Conservation (phyloP, 257 asterid genomes). For the Solanum chiquidenum region DNA sequence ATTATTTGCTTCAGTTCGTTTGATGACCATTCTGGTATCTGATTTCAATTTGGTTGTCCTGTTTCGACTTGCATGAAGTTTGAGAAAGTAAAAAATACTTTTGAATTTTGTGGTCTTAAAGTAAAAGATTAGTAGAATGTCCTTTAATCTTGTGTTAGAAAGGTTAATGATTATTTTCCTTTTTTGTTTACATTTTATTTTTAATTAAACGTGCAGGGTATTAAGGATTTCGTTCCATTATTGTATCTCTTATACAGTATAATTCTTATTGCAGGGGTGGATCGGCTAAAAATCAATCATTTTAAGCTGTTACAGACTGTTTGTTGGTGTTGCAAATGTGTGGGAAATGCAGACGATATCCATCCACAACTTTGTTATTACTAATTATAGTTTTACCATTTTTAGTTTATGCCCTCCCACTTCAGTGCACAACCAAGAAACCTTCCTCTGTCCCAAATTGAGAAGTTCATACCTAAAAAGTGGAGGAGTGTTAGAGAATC, state of each 20-base stretch:
- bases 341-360: slow-evolving; percentile 17
- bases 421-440: slow-evolving; percentile 25
- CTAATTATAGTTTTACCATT: slow-evolving; percentile 6
- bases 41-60: neutral
- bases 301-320: neutral
- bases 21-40: neutral
- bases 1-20: neutral
- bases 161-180: neutral
- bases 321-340: slow-evolving; percentile 11
- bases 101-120: neutral
- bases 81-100: neutral
- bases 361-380: slow-evolving; percentile 6
- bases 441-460: slow-evolving; percentile 28
- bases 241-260: neutral
- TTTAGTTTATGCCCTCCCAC: slow-evolving; percentile 30
- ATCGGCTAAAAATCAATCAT: neutral
- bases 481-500: slow-evolving; percentile 31
- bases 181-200: neutral
- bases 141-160: neutral
- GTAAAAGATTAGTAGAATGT: neutral
- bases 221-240: neutral
- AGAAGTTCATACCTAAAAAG: slow-evolving; percentile 39
- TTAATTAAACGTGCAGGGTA: neutral
- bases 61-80: neutral
- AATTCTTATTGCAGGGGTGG: neutral